These are phyloP conservation scores for Gracilaria vermiculophylla DNA, from an alignment of 23 red algal genomes.

Conservation along the genomic window DNA sequence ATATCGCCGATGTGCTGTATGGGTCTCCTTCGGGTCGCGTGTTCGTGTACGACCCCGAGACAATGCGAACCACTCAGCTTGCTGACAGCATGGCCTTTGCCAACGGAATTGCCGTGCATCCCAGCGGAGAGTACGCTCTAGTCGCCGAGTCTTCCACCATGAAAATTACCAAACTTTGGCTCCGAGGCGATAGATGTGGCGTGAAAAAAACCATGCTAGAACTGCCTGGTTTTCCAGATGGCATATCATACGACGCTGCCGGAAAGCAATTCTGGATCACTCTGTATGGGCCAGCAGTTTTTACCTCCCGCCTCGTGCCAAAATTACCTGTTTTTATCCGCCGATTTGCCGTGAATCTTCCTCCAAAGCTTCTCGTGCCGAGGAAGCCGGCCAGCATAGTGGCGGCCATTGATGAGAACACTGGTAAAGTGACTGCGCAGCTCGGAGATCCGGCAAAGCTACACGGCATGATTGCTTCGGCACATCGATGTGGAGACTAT, in stretches of 20 bases:
- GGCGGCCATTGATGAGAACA: constrained; percentile 1
- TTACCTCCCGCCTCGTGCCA: background rate
- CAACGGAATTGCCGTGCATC: constrained; percentile 15
- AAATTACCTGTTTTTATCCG: background rate
- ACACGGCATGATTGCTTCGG: background rate
- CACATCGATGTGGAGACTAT: constrained; percentile 13
- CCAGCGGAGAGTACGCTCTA: constrained; percentile 13
- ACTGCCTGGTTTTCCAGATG: constrained; percentile 8
- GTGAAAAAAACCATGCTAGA: background rate
- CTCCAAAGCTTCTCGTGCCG: background rate
- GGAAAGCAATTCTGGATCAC: constrained; percentile 25
- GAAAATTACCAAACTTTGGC: background rate
- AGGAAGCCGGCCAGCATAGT: constrained; percentile 1
- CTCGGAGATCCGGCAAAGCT: background rate
- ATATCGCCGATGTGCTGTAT: background rate
- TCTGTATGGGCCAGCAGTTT: background rate
- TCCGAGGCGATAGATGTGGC: background rate
- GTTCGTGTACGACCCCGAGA: constrained; percentile 1
- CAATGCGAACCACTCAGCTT: background rate
- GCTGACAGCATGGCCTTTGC: constrained; percentile 8
- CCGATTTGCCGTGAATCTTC: background rate
- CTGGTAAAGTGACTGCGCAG: background rate
- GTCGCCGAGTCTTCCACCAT: background rate
- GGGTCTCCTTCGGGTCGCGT: constrained; percentile 7
- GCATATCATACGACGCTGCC: background rate